Evolutionary conservation across 768 basidiomycete species (phyloP), one percentile per base, ranked within the genome.

Genomic region (Hydnomerulius pinastri): DNA sequence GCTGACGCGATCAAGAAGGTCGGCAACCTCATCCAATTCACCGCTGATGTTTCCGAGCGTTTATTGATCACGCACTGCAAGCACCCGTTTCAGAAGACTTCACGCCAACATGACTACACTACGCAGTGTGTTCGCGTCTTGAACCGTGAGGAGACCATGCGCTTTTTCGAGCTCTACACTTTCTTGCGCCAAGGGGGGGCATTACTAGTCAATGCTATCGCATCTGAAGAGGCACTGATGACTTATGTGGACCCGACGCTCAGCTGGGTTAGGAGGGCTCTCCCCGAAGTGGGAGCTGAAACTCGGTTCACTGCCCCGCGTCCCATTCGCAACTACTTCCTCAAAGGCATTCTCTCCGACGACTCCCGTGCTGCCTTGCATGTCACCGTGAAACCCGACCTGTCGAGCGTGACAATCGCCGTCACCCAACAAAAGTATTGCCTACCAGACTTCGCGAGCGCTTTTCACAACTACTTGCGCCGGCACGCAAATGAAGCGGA

Each of bases 61-160:
- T 52, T 66, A 0, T 62, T 64, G 28, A 68, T 67, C n/a, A 58
- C 62, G 15, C 57, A 60, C 18, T 61, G 60, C 4, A 69, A 71
- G 48, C 28, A 56, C 6, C 60, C 55, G 0, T 71, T 63, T 39
- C 12, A 63, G 65, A 1, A 57, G 54, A 7, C 68, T 67, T 33
- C 50, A 53, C 15, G 23, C 43, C 13, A 61, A 68, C 36, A 46
- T 33, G 10, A 63, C 62, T 35, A 40, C 57, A n/a, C 29, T 45
- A 2, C n/a, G n/a, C 61, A 69, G 29, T 69, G 70, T 42, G 21
- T 48, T 13, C 21, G 13, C 12, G 18, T 41, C 30, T 45, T 63
- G 2, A 33, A 56, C 20, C 35, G 43, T 1, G 35, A 48, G 25
- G 57, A 61, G n/a, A 38, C 30, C 5, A 50, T 59, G 17, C 6